Evolutionary conservation across 2,329 filamentous ascomycete genomes (phyloP).

Genomic region (Aspergillus candidus): DNA sequence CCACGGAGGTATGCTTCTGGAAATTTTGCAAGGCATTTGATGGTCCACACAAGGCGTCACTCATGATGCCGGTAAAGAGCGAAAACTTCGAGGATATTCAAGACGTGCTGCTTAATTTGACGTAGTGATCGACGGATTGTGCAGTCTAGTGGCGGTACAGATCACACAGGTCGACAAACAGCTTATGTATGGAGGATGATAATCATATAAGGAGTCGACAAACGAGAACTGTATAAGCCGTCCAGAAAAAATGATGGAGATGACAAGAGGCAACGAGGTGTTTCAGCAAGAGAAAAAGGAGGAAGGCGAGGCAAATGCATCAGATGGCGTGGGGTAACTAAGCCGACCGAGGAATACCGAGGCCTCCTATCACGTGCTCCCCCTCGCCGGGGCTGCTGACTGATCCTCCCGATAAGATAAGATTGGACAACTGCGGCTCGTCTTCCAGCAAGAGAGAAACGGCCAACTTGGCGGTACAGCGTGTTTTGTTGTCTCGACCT

Average conservation of each 20-base stretch:
- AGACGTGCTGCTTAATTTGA: no score
- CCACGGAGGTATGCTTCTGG: conserved; percentile 61
- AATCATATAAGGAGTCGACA: no score
- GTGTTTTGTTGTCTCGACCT: no score
- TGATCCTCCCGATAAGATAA: conserved; percentile 25
- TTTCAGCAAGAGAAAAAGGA: conserved; percentile 3
- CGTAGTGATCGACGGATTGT: neutral
- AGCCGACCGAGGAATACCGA: conserved; percentile 12
- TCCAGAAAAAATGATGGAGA: no score
- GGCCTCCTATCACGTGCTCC: conserved; percentile 18
- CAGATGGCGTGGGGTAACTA: conserved; percentile 11
- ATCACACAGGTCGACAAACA: neutral
- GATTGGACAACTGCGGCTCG: conserved; percentile 13
- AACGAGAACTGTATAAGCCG: no score
- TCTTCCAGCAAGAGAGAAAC: conserved; percentile 11
- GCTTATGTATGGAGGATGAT: neutral
- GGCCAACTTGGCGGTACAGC: conserved; percentile 20
- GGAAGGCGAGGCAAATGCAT: conserved; percentile 1
- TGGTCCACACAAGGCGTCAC: conserved; percentile 65
- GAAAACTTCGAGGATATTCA: neutral
- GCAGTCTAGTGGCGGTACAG: neutral
- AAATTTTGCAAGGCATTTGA: conserved; percentile 70
- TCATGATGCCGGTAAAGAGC: conserved; percentile 44
- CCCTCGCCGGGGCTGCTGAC: conserved; percentile 10
- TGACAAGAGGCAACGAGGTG: no score